Evolutionary conservation across 1,139 yeast genomes (phyloP).

Genomic region (Candida mesenterica): DNA sequence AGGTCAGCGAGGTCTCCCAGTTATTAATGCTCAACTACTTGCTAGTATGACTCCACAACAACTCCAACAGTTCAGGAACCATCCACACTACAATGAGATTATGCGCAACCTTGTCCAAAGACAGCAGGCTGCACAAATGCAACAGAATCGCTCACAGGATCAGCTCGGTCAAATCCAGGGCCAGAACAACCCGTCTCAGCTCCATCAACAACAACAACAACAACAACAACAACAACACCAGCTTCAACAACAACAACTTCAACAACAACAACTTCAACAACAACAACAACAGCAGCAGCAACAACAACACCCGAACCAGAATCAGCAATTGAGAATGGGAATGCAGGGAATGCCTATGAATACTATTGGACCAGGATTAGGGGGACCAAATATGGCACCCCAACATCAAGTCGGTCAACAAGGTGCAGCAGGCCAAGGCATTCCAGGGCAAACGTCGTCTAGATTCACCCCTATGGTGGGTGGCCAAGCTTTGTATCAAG

Average conservation of each 20-base stretch:
- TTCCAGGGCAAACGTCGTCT: not conserved
- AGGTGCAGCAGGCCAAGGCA: not conserved
- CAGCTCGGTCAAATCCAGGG: too few relatives aligned
- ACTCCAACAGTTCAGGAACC: conserved; percentile 47
- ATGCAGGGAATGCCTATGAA: conserved; percentile 1
- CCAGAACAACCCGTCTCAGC: conserved; percentile 13
- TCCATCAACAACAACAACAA: conserved; percentile 17
- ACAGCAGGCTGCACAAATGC: conserved; percentile 29
- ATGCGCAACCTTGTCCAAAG: conserved; percentile 37
- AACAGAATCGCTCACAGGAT: conserved; percentile 14
- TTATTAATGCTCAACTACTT: conserved; percentile 40
- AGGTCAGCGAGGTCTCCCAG: conserved; percentile 18
- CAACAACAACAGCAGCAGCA: conserved; percentile 16
- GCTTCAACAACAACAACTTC: conserved; percentile 15
- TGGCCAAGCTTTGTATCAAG: not conserved
- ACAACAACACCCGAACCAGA: conserved; percentile 7
- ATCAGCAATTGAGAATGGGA: not conserved
- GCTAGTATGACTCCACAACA: conserved; percentile 46
- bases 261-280: conserved; percentile 14
- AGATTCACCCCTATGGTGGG: conserved; percentile 1
- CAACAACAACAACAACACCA: conserved; percentile 18
- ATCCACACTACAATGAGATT: conserved; percentile 45
- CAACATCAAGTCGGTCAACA: conserved; percentile 1
- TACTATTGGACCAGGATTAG: conserved; percentile 2
- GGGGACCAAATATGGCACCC: conserved; percentile 2